Percentiles rank a stretch among this genome's conserved stretches.
Evolutionary conservation across 805 yeast species (phyloP).

Genomic region (Clavispora santaluciae): DNA sequence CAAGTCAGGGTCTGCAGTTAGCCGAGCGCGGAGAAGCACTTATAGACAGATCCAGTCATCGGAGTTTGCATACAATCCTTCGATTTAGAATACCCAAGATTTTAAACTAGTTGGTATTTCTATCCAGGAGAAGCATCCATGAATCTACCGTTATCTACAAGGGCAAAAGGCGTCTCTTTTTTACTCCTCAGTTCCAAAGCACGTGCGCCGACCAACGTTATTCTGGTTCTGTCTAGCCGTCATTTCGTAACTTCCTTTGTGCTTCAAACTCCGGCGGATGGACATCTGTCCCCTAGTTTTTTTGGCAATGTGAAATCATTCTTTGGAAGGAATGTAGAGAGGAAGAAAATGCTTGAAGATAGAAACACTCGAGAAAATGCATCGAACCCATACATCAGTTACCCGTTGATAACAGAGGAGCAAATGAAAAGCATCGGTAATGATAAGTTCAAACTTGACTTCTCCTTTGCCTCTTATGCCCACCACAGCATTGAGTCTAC

Average conservation of each 20-base stretch:
- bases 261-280: background rate
- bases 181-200: background rate
- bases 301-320: slow-evolving; percentile 4
- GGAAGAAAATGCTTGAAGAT: slow-evolving; percentile 15
- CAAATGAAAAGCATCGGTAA: slow-evolving; percentile 33
- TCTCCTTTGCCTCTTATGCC: slow-evolving; percentile 42
- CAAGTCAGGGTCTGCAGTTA: background rate
- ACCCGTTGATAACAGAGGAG: slow-evolving; percentile 37
- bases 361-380: slow-evolving; percentile 18
- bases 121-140: background rate
- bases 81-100: background rate
- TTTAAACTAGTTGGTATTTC: background rate
- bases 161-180: background rate
- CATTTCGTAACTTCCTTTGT: background rate
- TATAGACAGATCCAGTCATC: background rate
- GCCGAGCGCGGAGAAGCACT: background rate
- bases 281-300: slow-evolving; percentile 1
- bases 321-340: slow-evolving; percentile 6
- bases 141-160: background rate
- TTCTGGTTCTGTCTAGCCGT: background rate
- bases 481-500: slow-evolving; percentile 38
- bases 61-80: background rate
- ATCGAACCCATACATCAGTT: slow-evolving; percentile 34
- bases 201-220: background rate
- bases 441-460: slow-evolving; percentile 36